These are phyloP conservation scores for Boletus reticuloceps DNA, from an alignment of 768 basidiomycete species.

Conservation along the genomic window DNA sequence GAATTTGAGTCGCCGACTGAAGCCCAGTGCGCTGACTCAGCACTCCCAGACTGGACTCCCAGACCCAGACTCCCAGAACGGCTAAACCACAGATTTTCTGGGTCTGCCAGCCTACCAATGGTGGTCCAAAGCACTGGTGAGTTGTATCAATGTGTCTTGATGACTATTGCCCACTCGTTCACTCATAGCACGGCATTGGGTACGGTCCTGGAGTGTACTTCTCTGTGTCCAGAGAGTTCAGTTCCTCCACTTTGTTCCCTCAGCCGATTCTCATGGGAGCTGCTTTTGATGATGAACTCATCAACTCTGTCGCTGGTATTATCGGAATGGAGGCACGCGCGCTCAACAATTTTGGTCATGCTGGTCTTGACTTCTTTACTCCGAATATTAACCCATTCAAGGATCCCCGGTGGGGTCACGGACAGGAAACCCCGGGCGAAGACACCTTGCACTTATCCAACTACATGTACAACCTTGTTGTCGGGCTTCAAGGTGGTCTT, in stretches of 20 bases:
- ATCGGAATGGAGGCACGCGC: constrained; percentile 58
- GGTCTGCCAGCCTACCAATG: constrained; percentile 57
- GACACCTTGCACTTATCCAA: constrained; percentile 52
- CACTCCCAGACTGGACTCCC: too few species aligned
- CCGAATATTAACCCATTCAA: constrained; percentile 54
- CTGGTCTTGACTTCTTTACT: constrained; percentile 56
- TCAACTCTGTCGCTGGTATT: constrained; percentile 46
- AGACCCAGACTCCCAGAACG: too few species aligned
- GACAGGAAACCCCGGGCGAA: constrained; percentile 62
- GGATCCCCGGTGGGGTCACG: constrained; percentile 62
- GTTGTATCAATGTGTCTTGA: constrained; percentile 6
- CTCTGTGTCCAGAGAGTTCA: constrained; percentile 48
- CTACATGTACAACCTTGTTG: constrained; percentile 53
- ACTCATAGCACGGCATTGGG: constrained; percentile 53
- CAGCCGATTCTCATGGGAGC: constrained; percentile 54
- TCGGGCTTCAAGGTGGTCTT: constrained; percentile 56
- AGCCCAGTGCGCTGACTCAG: too few species aligned
- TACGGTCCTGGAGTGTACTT: constrained; percentile 51
- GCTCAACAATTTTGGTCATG: constrained; percentile 52
- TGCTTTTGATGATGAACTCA: constrained; percentile 52
- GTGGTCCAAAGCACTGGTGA: constrained; percentile 60
- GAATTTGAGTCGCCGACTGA: too few species aligned
- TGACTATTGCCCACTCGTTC: background rate
- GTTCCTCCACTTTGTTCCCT: constrained; percentile 58
- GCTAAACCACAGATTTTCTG: too few species aligned